These are phyloP conservation scores for Blastocystis sp. DNA, from an alignment of 352 stramenopile genomes.

Conservation along the genomic window DNA sequence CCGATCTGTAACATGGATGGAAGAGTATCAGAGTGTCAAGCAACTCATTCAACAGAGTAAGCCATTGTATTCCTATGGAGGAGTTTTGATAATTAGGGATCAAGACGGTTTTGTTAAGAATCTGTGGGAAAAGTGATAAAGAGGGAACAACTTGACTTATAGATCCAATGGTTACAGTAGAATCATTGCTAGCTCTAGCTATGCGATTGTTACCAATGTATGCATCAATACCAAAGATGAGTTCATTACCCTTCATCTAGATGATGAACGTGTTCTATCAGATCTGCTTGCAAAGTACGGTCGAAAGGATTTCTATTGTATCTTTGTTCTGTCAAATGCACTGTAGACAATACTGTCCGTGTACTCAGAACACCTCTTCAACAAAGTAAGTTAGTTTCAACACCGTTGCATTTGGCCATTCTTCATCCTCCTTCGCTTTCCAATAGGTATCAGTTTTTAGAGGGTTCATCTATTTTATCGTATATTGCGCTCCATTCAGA, in stretches of 20 bases:
- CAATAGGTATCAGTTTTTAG: neutral
- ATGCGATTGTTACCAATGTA: constrained; percentile 16
- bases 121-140: neutral
- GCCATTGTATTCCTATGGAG: neutral
- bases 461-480: neutral
- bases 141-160: neutral
- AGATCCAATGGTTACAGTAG: constrained; percentile 11
- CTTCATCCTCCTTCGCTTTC: constrained; percentile 14
- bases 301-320: constrained; percentile 31
- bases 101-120: neutral
- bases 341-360: constrained; percentile 35
- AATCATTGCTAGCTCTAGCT: neutral
- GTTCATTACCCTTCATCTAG: neutral
- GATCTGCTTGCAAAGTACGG: neutral
- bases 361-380: constrained; percentile 29
- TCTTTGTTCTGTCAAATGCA: neutral
- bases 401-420: neutral
- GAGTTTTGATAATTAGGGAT: neutral
- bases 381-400: neutral
- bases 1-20: neutral
- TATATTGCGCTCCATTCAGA: constrained; percentile 1
- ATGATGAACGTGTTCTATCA: neutral
- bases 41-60: neutral
- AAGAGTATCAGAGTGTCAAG: neutral
- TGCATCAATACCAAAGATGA: constrained; percentile 31